Base-by-base conservation (phyloP, 306 rosid species). In the Rosa persica region DNA sequence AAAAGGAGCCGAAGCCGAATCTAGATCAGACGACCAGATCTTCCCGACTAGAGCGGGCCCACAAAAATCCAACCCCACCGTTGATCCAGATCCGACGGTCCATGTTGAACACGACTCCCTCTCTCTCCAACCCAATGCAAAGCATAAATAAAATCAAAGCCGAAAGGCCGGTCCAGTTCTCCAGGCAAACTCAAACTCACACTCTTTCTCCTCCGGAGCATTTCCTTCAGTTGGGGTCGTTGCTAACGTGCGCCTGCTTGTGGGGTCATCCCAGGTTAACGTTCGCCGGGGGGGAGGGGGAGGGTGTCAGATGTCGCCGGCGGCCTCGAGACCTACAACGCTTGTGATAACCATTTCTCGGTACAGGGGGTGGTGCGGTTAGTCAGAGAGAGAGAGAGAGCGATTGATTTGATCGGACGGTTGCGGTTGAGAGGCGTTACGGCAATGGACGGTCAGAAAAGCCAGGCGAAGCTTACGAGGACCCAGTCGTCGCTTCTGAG, bases 401-500 rank as follows among this genome's bases (percentile, higher is more conserved):
- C 20, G 39, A n/a, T 69, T 76, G 60, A 8, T 15, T 74, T 22
- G 80, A 82, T 87, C 86, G 30, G 73, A 81, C 85, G 89, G 76
- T 22, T 17, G 80, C 70, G 81, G 76, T 74, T 79, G 82, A 39
- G 44, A 67, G 44, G 25, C 40, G 70, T 15, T 64, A 64, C 69
- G 15, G 20, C 5, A 71, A 93, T 93, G 97, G 97, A 95, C 78
- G 80, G 90, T 62, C 97, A 88, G 83, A 90, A 84, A 85, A 87
- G 89, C 73, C 93, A 80, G 76, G 72, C 89, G 57, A 92, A 89
- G 86, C 97, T 95, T 23, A 89, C 97, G 39, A 83, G 99, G 72
- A 95, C 94, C 36, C 93, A 93, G 48, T 95, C 99, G 7, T 93
- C 97, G 8, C 89, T 95, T 10, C 98, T 92, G 11, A 93, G 92